Conservation (phyloP, 331 rosid genomes). For the Acacia pycnantha region DNA sequence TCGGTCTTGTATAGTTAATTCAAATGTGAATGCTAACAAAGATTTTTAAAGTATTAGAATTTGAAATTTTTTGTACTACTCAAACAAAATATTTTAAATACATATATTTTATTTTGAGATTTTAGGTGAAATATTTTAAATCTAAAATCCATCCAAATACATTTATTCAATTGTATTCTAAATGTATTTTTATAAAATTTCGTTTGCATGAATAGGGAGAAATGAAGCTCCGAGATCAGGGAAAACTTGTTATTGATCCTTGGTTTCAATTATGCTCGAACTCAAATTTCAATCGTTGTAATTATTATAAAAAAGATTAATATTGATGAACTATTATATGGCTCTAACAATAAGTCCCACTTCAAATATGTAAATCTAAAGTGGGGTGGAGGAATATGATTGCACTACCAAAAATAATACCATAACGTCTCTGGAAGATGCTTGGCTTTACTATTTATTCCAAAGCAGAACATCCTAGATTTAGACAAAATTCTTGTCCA, state of each 20-base stretch:
- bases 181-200: not conserved
- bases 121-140: too few relatives aligned
- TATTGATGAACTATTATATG: not conserved
- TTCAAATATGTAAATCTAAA: not conserved
- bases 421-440: not conserved
- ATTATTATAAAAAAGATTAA: not conserved
- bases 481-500: conserved; percentile 21
- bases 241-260: not conserved
- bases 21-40: not conserved
- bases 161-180: not conserved
- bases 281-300: not conserved
- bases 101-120: too few relatives aligned
- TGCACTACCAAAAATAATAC: not conserved
- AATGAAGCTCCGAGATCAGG: not conserved
- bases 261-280: not conserved
- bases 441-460: conserved; percentile 4
- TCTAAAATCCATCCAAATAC: not conserved
- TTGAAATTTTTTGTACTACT: not conserved
- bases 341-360: conserved; percentile 1
- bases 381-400: not conserved
- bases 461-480: conserved; percentile 16
- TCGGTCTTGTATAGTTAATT: too few relatives aligned
- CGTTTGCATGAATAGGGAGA: not conserved
- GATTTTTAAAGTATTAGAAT: too few relatives aligned
- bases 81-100: too few relatives aligned